These are phyloP conservation scores for Caryocar brasiliense DNA, from an alignment of 441 rosid genomes.

Conservation along the genomic window DNA sequence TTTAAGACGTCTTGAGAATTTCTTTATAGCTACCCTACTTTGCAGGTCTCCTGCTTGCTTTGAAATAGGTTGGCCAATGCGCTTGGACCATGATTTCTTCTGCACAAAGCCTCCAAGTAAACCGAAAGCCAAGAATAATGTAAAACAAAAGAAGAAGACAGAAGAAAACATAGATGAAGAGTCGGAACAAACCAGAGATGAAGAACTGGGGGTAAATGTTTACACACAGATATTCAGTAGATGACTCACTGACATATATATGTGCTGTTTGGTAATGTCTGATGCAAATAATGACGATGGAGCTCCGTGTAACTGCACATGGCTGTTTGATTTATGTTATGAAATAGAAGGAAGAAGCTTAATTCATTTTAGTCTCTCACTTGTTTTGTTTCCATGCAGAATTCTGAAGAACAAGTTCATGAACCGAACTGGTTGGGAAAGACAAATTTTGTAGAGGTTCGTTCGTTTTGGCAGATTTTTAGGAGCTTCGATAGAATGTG, in stretches of 20 bases:
- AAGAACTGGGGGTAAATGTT: constrained; percentile 59
- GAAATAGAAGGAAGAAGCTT: too few species aligned
- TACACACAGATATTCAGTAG: too few species aligned
- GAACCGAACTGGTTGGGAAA: constrained; percentile 75
- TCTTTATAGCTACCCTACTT: constrained; percentile 15
- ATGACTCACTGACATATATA: too few species aligned
- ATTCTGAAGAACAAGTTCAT: constrained; percentile 22
- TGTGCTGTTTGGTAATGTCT: too few species aligned
- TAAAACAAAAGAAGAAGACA: constrained; percentile 26
- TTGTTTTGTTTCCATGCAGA: constrained; percentile 30
- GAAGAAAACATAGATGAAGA: constrained; percentile 49
- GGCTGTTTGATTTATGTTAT: too few species aligned
- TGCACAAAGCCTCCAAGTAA: constrained; percentile 21
- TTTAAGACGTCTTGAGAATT: constrained; percentile 11
- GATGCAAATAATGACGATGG: too few species aligned
- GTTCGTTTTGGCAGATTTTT: constrained; percentile 94
- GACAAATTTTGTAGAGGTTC: constrained; percentile 89
- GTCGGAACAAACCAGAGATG: constrained; percentile 26
- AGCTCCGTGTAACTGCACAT: too few species aligned
- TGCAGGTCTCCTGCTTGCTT: constrained; percentile 90
- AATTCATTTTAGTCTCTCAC: too few species aligned
- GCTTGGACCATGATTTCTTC: constrained; percentile 67
- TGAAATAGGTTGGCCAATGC: constrained; percentile 92
- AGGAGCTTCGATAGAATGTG: constrained; percentile 98
- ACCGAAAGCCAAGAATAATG: constrained; percentile 16